Conservation (phyloP, 441 rosid species). For the Hura crepitans region DNA sequence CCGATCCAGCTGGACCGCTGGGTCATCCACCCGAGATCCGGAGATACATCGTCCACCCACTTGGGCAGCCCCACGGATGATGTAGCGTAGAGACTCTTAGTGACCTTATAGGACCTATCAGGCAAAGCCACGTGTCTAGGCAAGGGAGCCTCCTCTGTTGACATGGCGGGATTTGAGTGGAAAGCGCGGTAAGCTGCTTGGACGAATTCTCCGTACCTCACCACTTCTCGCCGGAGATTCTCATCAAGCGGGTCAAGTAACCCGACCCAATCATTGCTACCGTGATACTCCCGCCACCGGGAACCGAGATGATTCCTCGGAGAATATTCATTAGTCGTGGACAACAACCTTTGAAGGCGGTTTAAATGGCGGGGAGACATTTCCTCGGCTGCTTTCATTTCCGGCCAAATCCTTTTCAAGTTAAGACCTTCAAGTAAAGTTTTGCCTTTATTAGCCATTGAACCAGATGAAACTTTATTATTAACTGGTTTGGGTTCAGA, state of each 20-base stretch:
- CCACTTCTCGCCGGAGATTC: slow-evolving; percentile 63
- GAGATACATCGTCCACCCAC: slow-evolving; percentile 59
- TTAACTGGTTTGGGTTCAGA: slow-evolving; percentile 18
- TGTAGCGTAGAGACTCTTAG: slow-evolving; percentile 58
- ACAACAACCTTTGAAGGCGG: slow-evolving; percentile 64
- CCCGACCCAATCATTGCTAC: slow-evolving; percentile 57
- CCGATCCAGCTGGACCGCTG: slow-evolving; percentile 78
- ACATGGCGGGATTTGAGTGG: slow-evolving; percentile 67
- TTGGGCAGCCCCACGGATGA: slow-evolving; percentile 62
- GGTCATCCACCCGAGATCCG: slow-evolving; percentile 70
- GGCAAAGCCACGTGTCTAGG: slow-evolving; percentile 48
- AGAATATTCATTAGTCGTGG: slow-evolving; percentile 64
- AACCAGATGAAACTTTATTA: slow-evolving; percentile 20
- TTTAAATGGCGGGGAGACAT: slow-evolving; percentile 73
- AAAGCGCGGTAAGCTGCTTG: slow-evolving; percentile 68
- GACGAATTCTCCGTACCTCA: slow-evolving; percentile 68
- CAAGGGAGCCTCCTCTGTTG: slow-evolving; percentile 41
- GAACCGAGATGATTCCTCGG: slow-evolving; percentile 59
- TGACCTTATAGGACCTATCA: slow-evolving; percentile 51
- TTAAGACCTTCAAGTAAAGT: slow-evolving; percentile 48
- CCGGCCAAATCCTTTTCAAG: slow-evolving; percentile 67
- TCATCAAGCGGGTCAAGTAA: slow-evolving; percentile 68
- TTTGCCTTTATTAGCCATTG: slow-evolving; percentile 31
- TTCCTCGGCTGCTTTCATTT: slow-evolving; percentile 67
- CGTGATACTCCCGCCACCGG: slow-evolving; percentile 61